Percentiles rank a stretch among this genome's conserved stretches.
Conservation (phyloP, 2,329 filamentous ascomycete species). For the Dendryphion nanum region DNA sequence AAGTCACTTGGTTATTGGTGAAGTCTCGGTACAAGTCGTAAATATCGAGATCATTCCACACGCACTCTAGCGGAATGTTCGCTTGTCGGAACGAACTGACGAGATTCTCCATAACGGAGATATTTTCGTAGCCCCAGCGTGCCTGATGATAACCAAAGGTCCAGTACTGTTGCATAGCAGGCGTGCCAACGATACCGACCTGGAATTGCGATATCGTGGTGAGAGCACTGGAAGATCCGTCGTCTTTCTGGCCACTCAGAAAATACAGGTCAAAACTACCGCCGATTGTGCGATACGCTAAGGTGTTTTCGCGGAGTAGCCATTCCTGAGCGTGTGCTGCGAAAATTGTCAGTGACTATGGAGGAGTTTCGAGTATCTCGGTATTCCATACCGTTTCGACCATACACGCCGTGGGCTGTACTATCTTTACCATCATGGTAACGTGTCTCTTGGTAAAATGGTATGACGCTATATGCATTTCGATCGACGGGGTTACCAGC, state of each 20-base stretch:
- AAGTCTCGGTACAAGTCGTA: slow-evolving; percentile 53
- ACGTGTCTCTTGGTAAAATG: no score
- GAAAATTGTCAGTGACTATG: no score
- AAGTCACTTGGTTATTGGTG: slow-evolving; percentile 52
- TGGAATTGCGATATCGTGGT: slow-evolving; percentile 56
- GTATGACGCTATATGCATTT: no score
- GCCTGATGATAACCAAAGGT: slow-evolving; percentile 79
- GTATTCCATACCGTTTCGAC: no score
- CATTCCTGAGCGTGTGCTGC: no score
- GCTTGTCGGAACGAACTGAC: slow-evolving; percentile 53
- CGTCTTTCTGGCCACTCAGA: slow-evolving; percentile 66
- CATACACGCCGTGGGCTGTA: no score
- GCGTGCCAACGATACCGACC: slow-evolving; percentile 61
- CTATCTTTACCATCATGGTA: no score
- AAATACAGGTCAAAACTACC: slow-evolving; percentile 77
- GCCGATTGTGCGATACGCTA: slow-evolving; percentile 71
- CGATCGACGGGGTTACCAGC: no score
- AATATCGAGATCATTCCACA: slow-evolving; percentile 42
- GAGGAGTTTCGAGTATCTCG: no score
- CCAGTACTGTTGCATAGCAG: slow-evolving; percentile 74
- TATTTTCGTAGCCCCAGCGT: slow-evolving; percentile 67
- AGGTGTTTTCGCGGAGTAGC: slow-evolving; percentile 59
- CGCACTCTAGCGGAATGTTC: slow-evolving; percentile 48
- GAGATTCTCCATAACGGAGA: slow-evolving; percentile 27
- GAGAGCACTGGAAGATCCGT: slow-evolving; percentile 58